Base-by-base conservation (phyloP, 2,329 filamentous ascomycete species). In the Clonostachys sp. region DNA sequence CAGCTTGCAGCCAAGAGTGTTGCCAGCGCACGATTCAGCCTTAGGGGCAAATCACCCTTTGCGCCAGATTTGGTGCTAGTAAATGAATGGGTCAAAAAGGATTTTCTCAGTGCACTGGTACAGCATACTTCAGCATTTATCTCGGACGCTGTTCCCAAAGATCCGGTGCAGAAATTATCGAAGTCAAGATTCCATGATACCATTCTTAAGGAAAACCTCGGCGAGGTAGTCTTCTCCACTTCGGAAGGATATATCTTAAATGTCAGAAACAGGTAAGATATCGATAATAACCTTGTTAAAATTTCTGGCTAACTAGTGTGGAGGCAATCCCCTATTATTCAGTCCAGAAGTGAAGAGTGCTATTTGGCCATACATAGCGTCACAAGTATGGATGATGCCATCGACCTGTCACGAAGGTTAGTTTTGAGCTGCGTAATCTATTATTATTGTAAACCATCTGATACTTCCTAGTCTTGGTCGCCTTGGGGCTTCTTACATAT, bases 11-110 rank as follows among this genome's bases (percentile, higher is more conserved):
- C 82, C 1, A 63, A 70, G 47, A 67, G 71, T 3, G 64, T 86
- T 1, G 71, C 77, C 1, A 65, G 64, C 1, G 78, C 81, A 2
- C 68, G 80, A 3, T 78, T 84, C 53, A 63, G 64, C 13, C 78
- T 82, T 33, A 67, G 74, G 2, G 81, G 81, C 3, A 67, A 61
- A 3, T 84, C 81, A 1, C 72, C 80, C 0, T 85, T 84, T 55
- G 76, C 80, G 0, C 83, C 83, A 0, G 81, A 86, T 54, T 33
- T 84, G 1, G 75, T 86, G 0, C 61, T 85, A 0, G 81, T 86
- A n/a, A 83, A 86, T 50, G 82, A 86, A 51, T 86, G 75, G 49
- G 67, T 72, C 5, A 77, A 78, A 62, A 69, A 75, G 47, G 67
- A 71, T 0, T 83, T 85, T 52, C 58, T 80, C 1, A 39, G 36